Evolutionary conservation across 2,329 filamentous ascomycete species (phyloP), one percentile per base, ranked within the genome.

Genomic region (Diaporthe nobilis): DNA sequence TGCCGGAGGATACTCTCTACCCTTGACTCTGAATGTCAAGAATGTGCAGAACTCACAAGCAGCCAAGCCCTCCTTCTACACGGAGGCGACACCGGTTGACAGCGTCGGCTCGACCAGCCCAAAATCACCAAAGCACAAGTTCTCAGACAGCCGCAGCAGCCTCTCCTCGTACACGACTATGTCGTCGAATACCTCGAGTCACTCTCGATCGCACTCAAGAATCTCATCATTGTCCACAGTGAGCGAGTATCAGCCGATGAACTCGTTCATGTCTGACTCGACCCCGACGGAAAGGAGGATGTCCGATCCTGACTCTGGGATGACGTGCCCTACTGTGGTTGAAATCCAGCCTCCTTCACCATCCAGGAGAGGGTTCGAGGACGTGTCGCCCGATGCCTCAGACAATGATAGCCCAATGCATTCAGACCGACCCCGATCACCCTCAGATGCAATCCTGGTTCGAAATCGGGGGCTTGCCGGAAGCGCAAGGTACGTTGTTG

Each of bases 201-300:
- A 84, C 63, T 88, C 87, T 1, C 81, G 83, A 20, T 83, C 85
- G 0, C 88, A 90, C 79, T 91, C 89, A 2, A 85, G 89, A 51
- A 85, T 89, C 68, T 90, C 89, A 2, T 91, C 89, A 0, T 83
- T 87, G 58, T 90, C 89, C 1, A 90, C 88, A 0, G 83, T 88
- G 31, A 86, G 86, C 70, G 86, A 86, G 13, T 81, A 83, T 10
- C 83, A 85, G 74, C 80, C 82, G 17, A 79, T 84, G 55, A 81
- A 80, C 20, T 79, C 82, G 13, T 80, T 83, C 8, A 77, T 83
- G 28, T 81, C 82, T 31, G 86, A 88, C 60, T 81, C 85, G 53
- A 83, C 84, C 7, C 79, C 81, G 5, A 78, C 84, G 25, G 86
- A 87, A 70, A 81, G 83, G 28, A 85, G 82, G 74, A 77, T 83